Evolutionary conservation across 192 early-diverging fungal genomes (phyloP).

Genomic region (Jimgerdemannia lactiflua): DNA sequence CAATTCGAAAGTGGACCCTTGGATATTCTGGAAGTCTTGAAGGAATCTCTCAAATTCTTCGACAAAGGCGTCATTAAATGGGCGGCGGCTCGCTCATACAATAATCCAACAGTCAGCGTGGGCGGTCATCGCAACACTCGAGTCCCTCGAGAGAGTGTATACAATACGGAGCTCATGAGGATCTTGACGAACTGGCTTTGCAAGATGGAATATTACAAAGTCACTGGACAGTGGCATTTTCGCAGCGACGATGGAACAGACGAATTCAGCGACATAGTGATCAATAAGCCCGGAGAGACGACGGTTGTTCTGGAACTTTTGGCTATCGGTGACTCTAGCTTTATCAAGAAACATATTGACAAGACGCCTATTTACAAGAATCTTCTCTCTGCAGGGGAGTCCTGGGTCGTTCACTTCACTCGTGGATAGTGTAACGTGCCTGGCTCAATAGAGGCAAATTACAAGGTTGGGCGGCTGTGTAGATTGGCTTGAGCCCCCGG

Average conservation of each 20-base stretch:
- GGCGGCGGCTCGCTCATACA: conserved; percentile 13
- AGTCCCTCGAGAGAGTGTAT: too few relatives aligned
- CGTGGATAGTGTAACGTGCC: too few relatives aligned
- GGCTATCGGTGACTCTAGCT: conserved; percentile 6
- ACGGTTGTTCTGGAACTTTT: conserved; percentile 23
- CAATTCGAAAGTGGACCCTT: not conserved
- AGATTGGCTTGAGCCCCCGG: too few relatives aligned
- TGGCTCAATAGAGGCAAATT: too few relatives aligned
- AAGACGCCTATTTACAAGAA: conserved; percentile 15
- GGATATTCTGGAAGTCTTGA: too few relatives aligned
- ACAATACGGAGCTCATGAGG: conserved; percentile 23
- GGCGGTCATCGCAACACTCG: not conserved
- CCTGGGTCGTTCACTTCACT: conserved; percentile 11
- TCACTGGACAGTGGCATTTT: conserved; percentile 25
- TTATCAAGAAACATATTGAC: conserved; percentile 12
- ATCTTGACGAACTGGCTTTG: conserved; percentile 20
- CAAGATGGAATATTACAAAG: not conserved
- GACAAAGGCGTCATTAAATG: conserved; percentile 16
- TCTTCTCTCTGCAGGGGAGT: conserved; percentile 8
- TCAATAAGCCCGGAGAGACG: not conserved
- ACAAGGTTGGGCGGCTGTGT: too few relatives aligned
- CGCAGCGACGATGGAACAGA: not conserved
- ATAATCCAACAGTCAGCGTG: not conserved
- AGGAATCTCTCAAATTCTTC: conserved; percentile 15
- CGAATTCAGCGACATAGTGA: conserved; percentile 18